Base-by-base conservation (phyloP, 2,329 filamentous ascomycete species). In the Apiospora marii region DNA sequence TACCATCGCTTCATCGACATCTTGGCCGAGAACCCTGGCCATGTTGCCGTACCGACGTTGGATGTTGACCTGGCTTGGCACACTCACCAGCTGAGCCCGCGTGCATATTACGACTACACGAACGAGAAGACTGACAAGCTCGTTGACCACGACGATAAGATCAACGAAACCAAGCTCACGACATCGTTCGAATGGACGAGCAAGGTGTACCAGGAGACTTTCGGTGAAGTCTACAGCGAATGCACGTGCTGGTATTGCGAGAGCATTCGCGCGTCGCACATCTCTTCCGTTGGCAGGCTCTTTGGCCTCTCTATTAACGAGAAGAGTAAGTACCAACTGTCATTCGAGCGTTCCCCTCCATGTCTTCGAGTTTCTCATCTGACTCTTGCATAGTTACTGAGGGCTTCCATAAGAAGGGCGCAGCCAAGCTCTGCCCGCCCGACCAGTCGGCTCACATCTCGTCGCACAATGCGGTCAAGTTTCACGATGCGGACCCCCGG, bases 241-340 rank as follows among this genome's bases (percentile, higher is more conserved):
- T 96, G 93, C 77, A 93, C 90, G 0, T 95, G 93, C 81, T 95
- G 93, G 93, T 94, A 95, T 80, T 97, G 94, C 82, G 94, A 96
- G 81, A 87, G 91, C 6, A 87, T 92, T 70, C 89, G 92, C 46
- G 84, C 89, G 61, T 83, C 87, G 2, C 86, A 91, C 76, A 84
- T 89, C 2, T 86, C 84, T 14, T 79, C 83, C 1, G 75, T 88
- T 2, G 84, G 83, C 4, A 83, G 82, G 24, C 76, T 85, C 1
- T 82, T 91, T 22, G 83, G 85, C 7, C 76, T 84, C 8, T 86
- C 85, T 0, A 84, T 81, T 37, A 83, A 85, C 8, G 84, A 87
- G 58, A 87, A 85, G 73, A 76, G 84, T 82, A 80, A 75, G 74
- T 27, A 48, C 0, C 7, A 22, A 12, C n/a, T 2, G 22, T n/a